Evolutionary conservation across 2,329 filamentous ascomycete species (phyloP), one percentile per base, ranked within the genome.

Genomic region (Aureobasidium sp.): DNA sequence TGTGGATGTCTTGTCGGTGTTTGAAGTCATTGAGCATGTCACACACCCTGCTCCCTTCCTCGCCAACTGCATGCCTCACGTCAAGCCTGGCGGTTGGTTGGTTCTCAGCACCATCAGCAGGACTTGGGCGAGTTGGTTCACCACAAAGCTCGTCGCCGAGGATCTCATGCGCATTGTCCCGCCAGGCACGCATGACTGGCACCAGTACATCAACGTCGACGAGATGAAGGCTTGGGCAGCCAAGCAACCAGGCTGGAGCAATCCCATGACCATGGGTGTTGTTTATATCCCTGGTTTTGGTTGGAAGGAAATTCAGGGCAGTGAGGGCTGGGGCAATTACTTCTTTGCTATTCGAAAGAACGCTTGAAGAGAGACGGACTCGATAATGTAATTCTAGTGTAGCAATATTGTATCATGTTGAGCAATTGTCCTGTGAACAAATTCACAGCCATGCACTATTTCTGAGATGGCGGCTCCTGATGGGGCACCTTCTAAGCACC

Each of bases 11-110:
- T 85, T 99, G 11, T 89, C 89, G 1, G 74, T 96, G 7, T 99
- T 97, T 74, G 94, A 99, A 75, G 94, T 99, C 5, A 83, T 99
- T 60, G 94, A 99, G 76, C 94, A 99, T 74, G 88, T 99, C 63
- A 85, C 88, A 61, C 79, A 85, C 24, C 91, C 91, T 0, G 83
- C 84, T 0, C 79, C 83, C 4, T 96, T 97, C 67, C 82, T 97
- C 4, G 80, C 85, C 54, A 79, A 80, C 2, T 86, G 90, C 64
- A 79, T 89, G 44, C 82, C 84, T 1, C 90, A 95, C 67, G 86
- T 99, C 27, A 87, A 85, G 66, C 93, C 93, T 0, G 94, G 94
- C 1, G 94, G 94, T 0, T 99, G 93, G 94, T 78, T 99, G 8
- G 83, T 97, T 50, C 83, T 94, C 68, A 93, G 89, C 72, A 99